Evolutionary conservation across 176 grass and related monocot species (phyloP), one percentile per base, ranked within the genome.

Genomic region (Phragmites australis): DNA sequence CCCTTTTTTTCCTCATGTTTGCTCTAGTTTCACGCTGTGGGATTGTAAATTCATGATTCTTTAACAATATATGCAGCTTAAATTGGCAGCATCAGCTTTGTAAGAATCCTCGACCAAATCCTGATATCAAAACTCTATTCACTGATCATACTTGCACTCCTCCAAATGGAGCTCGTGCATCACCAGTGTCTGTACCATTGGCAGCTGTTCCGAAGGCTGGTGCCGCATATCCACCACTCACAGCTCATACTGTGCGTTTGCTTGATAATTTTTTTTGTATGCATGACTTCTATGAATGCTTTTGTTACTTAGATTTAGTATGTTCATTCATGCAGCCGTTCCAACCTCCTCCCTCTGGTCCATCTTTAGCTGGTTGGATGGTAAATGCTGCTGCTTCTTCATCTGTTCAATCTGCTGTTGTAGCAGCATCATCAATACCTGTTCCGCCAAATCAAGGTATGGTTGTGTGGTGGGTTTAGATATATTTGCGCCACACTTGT

Each of bases 71-170:
- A n/a, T 78, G 85, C 88, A 98, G 95, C 75, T 93, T 98, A 84
- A 98, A 98, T 71, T 98, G 95, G 95, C 95, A 98, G 88, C 95
- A 98, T 87, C 95, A 98, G 80, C 92, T 94, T 78, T 98, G 95
- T 72, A 98, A 98, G 88, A 98, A 93, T 72, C 95, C 92, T 84
- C 80, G 92, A 17, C 75, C 88, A 79, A 98, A 93, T 77, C 95
- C 95, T 61, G 95, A 98, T 75, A 98, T 98, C 87, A 98, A 98
- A 82, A 98, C 95, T 67, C 83, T 98, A 47, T 98, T 98, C 79
- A 94, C 80, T 37, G 95, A 98, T 83, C 95, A 98, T 83, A 88
- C 90, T 19, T 98, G 95, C 73, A 6, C 86, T 45, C 77, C 88
- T 78, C 65, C 86, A 74, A 98, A 90, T 89, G 95, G 92, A 52